phyloP scores from a whole-genome alignment of 805 yeast genomes.

The Torulaspora gathmanii region DNA sequence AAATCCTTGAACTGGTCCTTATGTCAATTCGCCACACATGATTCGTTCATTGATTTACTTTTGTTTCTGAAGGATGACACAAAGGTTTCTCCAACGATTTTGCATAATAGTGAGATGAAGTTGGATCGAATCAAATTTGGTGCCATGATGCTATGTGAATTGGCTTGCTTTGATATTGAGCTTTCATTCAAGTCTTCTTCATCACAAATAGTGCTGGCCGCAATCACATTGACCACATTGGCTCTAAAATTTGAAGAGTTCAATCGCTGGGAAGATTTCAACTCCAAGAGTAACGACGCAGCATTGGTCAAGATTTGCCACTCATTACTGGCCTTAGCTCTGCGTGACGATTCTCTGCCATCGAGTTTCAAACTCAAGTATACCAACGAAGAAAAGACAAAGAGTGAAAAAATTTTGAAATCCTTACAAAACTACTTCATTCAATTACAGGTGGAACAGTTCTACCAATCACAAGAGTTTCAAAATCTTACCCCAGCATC shows the following conservation, averaged over 20 bases:
- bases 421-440: slow-evolving; percentile 19
- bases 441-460: slow-evolving; percentile 24
- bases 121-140: slow-evolving; percentile 49
- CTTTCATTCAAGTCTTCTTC: slow-evolving; percentile 48
- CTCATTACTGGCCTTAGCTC: slow-evolving; percentile 20
- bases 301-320: slow-evolving; percentile 23
- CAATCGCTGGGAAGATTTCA: slow-evolving; percentile 20
- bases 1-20: slow-evolving; percentile 62
- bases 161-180: slow-evolving; percentile 57
- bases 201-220: slow-evolving; percentile 48
- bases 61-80: slow-evolving; percentile 29
- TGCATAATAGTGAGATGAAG: slow-evolving; percentile 19
- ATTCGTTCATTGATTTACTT: slow-evolving; percentile 56
- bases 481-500: slow-evolving; percentile 1
- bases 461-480: slow-evolving; percentile 28
- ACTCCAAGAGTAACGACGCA: slow-evolving; percentile 26
- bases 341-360: slow-evolving; percentile 23
- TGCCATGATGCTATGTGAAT: slow-evolving; percentile 59
- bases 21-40: slow-evolving; percentile 53
- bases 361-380: slow-evolving; percentile 34
- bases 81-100: slow-evolving; percentile 10
- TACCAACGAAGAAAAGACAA: slow-evolving; percentile 7
- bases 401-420: slow-evolving; percentile 16
- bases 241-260: slow-evolving; percentile 38
- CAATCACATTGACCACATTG: slow-evolving; percentile 43